These are phyloP conservation scores for Coniochaeta sp. DNA, from an alignment of 2,329 filamentous ascomycete species.

Conservation along the genomic window DNA sequence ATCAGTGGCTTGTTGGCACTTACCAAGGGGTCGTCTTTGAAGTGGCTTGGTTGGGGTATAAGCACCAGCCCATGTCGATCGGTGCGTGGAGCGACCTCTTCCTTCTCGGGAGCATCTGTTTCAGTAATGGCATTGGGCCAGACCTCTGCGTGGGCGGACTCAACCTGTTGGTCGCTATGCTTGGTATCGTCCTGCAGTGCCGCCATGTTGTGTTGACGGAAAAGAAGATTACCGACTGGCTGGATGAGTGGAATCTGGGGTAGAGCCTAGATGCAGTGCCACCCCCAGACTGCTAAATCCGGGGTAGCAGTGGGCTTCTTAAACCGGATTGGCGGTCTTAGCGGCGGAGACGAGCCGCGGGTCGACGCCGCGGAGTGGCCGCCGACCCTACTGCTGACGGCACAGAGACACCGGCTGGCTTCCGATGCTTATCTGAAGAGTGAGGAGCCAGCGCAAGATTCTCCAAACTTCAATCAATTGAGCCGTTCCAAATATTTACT, in stretches of 20 bases:
- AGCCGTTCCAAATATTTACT: neutral
- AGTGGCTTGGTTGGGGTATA: neutral
- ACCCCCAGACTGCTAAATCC: neutral
- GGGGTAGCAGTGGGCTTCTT: neutral
- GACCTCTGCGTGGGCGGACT: neutral
- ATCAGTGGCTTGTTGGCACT: neutral
- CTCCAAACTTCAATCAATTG: neutral
- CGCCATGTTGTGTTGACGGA: neutral
- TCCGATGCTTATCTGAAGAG: neutral
- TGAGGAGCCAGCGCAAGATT: neutral
- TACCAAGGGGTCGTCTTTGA: slow-evolving; percentile 2
- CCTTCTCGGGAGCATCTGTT: neutral
- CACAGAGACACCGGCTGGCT: neutral
- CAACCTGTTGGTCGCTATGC: neutral
- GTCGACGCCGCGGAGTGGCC: neutral
- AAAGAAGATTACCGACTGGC: neutral
- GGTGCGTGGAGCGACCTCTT: neutral
- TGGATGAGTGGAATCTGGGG: neutral
- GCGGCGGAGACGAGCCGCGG: neutral
- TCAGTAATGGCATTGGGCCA: neutral
- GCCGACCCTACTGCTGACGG: neutral
- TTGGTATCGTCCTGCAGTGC: neutral
- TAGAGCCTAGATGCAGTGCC: neutral
- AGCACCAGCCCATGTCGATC: slow-evolving; percentile 1
- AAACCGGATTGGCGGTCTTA: neutral